phyloP scores from a whole-genome alignment of 768 basidiomycete genomes.

The Suillus occidentalis region DNA sequence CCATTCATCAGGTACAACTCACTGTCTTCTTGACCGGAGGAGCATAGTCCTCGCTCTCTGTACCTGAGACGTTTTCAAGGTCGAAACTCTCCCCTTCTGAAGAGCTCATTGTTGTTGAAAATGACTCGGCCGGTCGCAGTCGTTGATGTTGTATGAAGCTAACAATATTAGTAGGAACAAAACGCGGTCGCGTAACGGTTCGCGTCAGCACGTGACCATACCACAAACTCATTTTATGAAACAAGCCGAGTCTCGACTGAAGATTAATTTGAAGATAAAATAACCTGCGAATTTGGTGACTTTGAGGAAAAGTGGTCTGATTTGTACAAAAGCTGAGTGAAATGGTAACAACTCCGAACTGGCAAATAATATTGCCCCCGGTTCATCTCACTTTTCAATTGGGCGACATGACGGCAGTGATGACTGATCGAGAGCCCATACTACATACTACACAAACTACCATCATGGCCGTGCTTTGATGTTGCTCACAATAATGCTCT shows the following conservation, averaged over 20 bases:
- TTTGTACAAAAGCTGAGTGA: background rate
- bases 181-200: background rate
- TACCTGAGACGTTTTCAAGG: slow-evolving; percentile 53
- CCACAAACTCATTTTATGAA: background rate
- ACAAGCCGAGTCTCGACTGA: too few species aligned
- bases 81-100: slow-evolving; percentile 73
- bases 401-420: background rate
- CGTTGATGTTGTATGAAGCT: slow-evolving; percentile 9
- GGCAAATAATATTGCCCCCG: background rate
- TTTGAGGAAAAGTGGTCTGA: background rate
- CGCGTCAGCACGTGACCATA: slow-evolving; percentile 1
- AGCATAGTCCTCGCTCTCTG: slow-evolving; percentile 67
- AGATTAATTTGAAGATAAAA: background rate
- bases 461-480: slow-evolving; percentile 57
- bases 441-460: background rate
- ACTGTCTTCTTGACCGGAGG: slow-evolving; percentile 59
- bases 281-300: background rate
- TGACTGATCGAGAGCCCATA: background rate
- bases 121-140: background rate
- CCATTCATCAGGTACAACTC: slow-evolving; percentile 5
- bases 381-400: background rate
- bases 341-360: background rate
- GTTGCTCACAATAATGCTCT: slow-evolving; percentile 77
- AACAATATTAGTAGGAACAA: background rate
- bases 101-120: slow-evolving; percentile 61